Percentiles rank a stretch among this genome's conserved stretches.
Conservation (phyloP, 805 yeast species). For the Tetrapisispora taiwanensis region DNA sequence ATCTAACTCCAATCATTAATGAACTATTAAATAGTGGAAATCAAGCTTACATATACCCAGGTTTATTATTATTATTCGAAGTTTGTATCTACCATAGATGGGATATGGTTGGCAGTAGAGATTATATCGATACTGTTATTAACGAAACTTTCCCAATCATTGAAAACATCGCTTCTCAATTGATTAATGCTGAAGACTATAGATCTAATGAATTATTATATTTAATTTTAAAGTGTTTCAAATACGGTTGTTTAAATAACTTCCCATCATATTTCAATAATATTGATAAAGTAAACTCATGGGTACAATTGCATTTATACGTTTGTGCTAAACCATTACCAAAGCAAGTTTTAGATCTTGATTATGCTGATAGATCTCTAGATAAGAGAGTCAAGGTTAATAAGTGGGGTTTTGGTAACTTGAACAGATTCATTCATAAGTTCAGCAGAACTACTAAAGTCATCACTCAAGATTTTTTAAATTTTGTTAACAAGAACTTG, state of each 20-base stretch:
- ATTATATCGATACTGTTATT: conserved; percentile 39
- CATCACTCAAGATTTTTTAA: conserved; percentile 41
- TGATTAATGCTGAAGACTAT: conserved; percentile 26
- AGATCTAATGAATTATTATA: conserved; percentile 42
- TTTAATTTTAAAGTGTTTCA: conserved; percentile 54
- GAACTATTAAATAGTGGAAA: conserved; percentile 31
- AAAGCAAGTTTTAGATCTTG: conserved; percentile 37
- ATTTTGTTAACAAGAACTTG: conserved; percentile 43
- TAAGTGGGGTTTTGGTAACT: conserved; percentile 84
- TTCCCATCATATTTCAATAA: conserved; percentile 43
- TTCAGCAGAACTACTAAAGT: conserved; percentile 41
- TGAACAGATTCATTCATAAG: conserved; percentile 58
- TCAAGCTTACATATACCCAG: conserved; percentile 38
- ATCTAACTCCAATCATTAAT: conserved; percentile 27
- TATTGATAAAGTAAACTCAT: conserved; percentile 34
- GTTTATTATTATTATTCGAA: conserved; percentile 47
- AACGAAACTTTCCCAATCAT: conserved; percentile 46
- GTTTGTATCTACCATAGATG: conserved; percentile 47
- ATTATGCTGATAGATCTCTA: conserved; percentile 38
- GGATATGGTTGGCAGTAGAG: conserved; percentile 39
- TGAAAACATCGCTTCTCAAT: conserved; percentile 39
- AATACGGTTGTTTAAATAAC: conserved; percentile 49
- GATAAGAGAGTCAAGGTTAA: conserved; percentile 55
- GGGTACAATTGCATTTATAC: conserved; percentile 61
- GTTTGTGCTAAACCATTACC: conserved; percentile 50